phyloP scores from a whole-genome alignment of 805 yeast genomes.

The Novakomyces olei region DNA sequence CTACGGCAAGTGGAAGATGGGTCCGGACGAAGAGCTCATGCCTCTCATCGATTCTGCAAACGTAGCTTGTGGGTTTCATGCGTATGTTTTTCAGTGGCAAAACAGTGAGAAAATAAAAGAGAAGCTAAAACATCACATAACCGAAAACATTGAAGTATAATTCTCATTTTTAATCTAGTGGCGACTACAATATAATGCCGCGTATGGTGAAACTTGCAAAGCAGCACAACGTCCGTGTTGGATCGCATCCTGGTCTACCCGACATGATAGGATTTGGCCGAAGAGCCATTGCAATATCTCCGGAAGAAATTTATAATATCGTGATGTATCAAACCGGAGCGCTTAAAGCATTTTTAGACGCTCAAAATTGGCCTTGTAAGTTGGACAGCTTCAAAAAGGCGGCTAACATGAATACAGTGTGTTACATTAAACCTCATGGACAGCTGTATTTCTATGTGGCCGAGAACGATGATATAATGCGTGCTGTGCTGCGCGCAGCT shows the following conservation, averaged over 20 bases:
- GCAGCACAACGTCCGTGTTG: slow-evolving; percentile 17
- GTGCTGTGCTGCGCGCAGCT: slow-evolving; percentile 4
- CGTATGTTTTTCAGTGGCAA: too few species aligned
- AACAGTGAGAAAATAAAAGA: too few species aligned
- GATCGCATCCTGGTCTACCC: slow-evolving; percentile 22
- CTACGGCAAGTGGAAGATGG: slow-evolving; percentile 14
- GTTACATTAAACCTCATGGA: slow-evolving; percentile 8
- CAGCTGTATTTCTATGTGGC: slow-evolving; percentile 4
- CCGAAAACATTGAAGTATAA: too few species aligned
- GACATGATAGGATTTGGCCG: slow-evolving; percentile 23
- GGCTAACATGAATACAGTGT: too few species aligned
- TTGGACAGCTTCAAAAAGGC: too few species aligned
- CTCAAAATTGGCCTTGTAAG: slow-evolving; percentile 18
- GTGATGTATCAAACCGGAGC: slow-evolving; percentile 23
- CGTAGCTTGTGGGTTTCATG: slow-evolving; percentile 23
- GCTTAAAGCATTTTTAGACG: slow-evolving; percentile 17
- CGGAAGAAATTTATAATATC: slow-evolving; percentile 19
- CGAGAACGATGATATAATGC: slow-evolving; percentile 4
- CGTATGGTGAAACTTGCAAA: slow-evolving; percentile 18
- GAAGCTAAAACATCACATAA: too few species aligned
- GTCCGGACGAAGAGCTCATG: slow-evolving; percentile 18
- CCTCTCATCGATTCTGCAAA: slow-evolving; percentile 21
- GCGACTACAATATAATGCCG: slow-evolving; percentile 19
- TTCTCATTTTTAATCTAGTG: too few species aligned
- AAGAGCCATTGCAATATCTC: slow-evolving; percentile 17